Base-by-base conservation (phyloP, 805 yeast species). In the Nakazawaea siamensis region DNA sequence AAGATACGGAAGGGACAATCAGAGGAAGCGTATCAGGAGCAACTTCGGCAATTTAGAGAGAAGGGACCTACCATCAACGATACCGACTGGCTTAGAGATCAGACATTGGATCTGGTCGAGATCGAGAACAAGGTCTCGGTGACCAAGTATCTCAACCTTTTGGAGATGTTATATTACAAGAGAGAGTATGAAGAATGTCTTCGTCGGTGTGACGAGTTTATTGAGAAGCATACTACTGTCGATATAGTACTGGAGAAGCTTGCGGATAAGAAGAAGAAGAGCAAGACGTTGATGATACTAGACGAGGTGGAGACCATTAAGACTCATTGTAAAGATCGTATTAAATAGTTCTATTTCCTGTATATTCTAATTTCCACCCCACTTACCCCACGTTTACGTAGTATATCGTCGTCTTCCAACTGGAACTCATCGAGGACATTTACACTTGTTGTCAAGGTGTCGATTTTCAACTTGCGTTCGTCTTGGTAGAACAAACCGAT, bases 401-500 rank as follows among this genome's bases (percentile, higher is more conserved):
- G 61, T 4, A 49, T 53, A 14, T 46, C 55, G 16, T 13, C 29
- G n/a, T 53, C 53, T 3, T 35, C 52, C 15, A 25, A 24, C 33
- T 24, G 31, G 30, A 76, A 64, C 54, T 85, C 95, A 54, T 87
- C 96, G 18, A 83, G 50, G 0, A 86, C 87, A 18, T 70, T 70
- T 0, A 80, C 66, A 4, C 80, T 73, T 17, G 70, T 76, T 0
- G 95, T 86, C 19, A 56, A 51, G 1, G 82, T 47, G 10, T 80
- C 85, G 7, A 83, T 73, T 39, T 50, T 60, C 48, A 68, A 60
- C 7, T 68, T 65, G 27, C 65, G 58, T 23, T 70, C 67, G 12
- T 57, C 59, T 45, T 71, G 70, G 49, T 77, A 80, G 47, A 75
- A 68, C 18, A 74, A 51, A 0, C 74, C 94, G 1, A 87, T 42